Conservation (phyloP, 352 stramenopile species). For the Detonula confervacea region DNA sequence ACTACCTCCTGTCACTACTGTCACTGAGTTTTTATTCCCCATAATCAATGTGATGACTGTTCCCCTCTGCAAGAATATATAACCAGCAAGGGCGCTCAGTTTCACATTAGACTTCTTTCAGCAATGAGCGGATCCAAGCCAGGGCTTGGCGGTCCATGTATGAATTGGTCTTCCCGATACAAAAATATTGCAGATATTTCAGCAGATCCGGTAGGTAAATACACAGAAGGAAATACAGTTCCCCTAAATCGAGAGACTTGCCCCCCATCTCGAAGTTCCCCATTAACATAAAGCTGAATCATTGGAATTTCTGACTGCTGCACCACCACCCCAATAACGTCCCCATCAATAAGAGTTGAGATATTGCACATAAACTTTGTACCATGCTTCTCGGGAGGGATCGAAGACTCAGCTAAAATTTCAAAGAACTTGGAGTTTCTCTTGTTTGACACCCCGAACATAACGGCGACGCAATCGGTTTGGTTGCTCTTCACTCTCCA, state of each 20-base stretch:
- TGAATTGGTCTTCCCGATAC: slow-evolving; percentile 63
- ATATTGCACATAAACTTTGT: slow-evolving; percentile 73
- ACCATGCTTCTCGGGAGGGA: slow-evolving; percentile 52
- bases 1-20: too few species aligned
- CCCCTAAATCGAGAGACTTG: slow-evolving; percentile 65
- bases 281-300: slow-evolving; percentile 80
- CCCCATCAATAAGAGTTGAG: slow-evolving; percentile 60
- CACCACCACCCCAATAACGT: slow-evolving; percentile 74
- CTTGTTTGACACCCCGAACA: slow-evolving; percentile 74
- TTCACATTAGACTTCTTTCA: slow-evolving; percentile 73
- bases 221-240: slow-evolving; percentile 72
- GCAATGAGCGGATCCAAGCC: slow-evolving; percentile 74
- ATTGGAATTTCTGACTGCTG: slow-evolving; percentile 81
- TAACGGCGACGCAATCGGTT: slow-evolving; percentile 29
- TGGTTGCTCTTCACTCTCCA: slow-evolving; percentile 44
- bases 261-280: slow-evolving; percentile 61
- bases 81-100: too few species aligned
- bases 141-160: slow-evolving; percentile 52
- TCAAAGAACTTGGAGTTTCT: slow-evolving; percentile 74
- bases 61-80: too few species aligned
- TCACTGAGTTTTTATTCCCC: too few species aligned
- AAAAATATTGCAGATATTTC: slow-evolving; percentile 55
- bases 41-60: too few species aligned
- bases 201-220: slow-evolving; percentile 49
- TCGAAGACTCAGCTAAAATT: slow-evolving; percentile 56